Conservation (phyloP, 257 asterid species). For the Buddleja alternifolia region DNA sequence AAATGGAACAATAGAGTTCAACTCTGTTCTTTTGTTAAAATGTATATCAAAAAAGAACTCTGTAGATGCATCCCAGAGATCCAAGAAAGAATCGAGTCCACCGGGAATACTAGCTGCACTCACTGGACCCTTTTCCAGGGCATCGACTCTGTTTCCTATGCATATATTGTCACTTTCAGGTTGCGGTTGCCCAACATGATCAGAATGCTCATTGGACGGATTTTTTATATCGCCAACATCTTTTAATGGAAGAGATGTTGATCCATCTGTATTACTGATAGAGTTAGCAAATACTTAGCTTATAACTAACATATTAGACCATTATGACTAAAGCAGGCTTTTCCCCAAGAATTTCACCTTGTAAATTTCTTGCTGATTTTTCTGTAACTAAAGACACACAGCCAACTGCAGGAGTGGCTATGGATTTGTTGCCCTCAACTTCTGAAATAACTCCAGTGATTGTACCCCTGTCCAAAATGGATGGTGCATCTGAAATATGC, state of each 20-base stretch:
- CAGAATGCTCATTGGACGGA: conserved; percentile 34
- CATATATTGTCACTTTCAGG: conserved; percentile 37
- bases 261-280: conserved; percentile 33
- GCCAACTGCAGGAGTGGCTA: conserved; percentile 34
- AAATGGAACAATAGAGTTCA: conserved; percentile 63
- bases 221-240: conserved; percentile 32
- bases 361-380: conserved; percentile 34
- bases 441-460: conserved; percentile 30
- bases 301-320: conserved; percentile 35
- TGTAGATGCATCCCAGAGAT: conserved; percentile 61
- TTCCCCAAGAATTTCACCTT: conserved; percentile 31
- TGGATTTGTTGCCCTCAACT: conserved; percentile 40
- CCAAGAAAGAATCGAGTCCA: conserved; percentile 83
- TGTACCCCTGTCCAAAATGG: conserved; percentile 36
- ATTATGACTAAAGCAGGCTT: conserved; percentile 42
- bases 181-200: conserved; percentile 38
- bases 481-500: conserved; percentile 33
- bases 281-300: conserved; percentile 33
- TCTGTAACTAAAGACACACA: conserved; percentile 32
- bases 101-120: conserved; percentile 73
- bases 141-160: conserved; percentile 37
- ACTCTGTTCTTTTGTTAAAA: conserved; percentile 70
- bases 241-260: conserved; percentile 37
- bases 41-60: conserved; percentile 86
- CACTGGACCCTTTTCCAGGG: conserved; percentile 67